Base-by-base conservation (phyloP, 1,139 yeast species). In the Hansenula lynferdii region DNA sequence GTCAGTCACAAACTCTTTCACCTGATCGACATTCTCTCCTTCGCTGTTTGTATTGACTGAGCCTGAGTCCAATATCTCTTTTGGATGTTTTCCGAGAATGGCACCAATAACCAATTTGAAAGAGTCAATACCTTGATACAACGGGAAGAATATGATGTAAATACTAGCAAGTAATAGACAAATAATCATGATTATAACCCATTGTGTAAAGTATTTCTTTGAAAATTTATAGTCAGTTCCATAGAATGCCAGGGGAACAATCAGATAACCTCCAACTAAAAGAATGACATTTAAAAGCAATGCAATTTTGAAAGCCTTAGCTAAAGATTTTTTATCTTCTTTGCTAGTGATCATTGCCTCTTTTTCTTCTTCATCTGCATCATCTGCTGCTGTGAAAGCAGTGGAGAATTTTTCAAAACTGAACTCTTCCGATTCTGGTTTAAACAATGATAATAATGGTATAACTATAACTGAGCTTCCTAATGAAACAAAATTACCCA, bases 61-160 rank as follows among this genome's bases (percentile, higher is more conserved):
- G n/a, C n/a, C n/a, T n/a, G n/a, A n/a, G n/a, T n/a, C n/a, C n/a
- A n/a, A n/a, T n/a, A n/a, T n/a, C n/a, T n/a, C n/a, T 10, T n/a
- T 3, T 11, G 17, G 17, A 29, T n/a, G n/a, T 11, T 19, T 20
- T 8, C 24, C 18, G 17, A 20, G 14, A 11, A 29, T 29, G 6
- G 17, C 31, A 20, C 14, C 12, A 6, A n/a, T 12, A 20, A 29
- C 19, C 17, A 20, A 8, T n/a, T 20, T 29, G 8, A 29, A 20
- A 7, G 31, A 17, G 7, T 20, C 31, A 12, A 19, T 38, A 7
- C 49, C 49, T 49, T 67, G 69, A 51, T 57, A 62, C 27, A 68
- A 42, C 24, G 73, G 72, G 42, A 53, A 58, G 20, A 67, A 36
- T 19, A 64, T 60, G 36, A 69, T 66, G 40, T 55, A 60, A 8